phyloP scores from a whole-genome alignment of 495 filamentous ascomycete genomes.

The Tuber calosporum region DNA sequence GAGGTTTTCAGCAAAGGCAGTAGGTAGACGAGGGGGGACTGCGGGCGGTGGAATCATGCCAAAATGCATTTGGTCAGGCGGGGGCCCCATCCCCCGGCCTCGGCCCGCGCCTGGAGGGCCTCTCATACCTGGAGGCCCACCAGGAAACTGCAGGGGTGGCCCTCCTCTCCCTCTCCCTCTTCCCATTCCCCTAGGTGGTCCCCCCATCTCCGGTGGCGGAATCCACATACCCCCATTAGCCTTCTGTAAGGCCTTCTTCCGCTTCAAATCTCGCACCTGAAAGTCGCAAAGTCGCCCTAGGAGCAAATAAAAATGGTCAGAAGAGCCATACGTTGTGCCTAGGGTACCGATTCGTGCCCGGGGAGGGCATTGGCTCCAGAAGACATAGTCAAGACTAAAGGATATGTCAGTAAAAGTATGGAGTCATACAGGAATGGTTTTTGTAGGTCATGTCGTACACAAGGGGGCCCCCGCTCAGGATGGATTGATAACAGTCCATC shows the following conservation, averaged over 20 bases:
- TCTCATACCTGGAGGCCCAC: constrained; percentile 17
- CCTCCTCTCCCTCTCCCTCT: constrained; percentile 27
- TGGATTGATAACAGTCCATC: constrained; percentile 84
- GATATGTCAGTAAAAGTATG: constrained; percentile 18
- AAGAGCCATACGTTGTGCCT: constrained; percentile 76
- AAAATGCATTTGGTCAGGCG: constrained; percentile 37
- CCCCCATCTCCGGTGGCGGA: constrained; percentile 50
- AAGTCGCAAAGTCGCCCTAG: constrained; percentile 78
- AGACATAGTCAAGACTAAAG: constrained; percentile 64
- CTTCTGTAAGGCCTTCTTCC: constrained; percentile 52
- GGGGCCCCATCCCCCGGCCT: constrained; percentile 3
- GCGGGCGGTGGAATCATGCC: constrained; percentile 58
- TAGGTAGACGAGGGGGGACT: constrained; percentile 50
- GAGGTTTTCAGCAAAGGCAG: constrained; percentile 49
- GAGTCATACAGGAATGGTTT: constrained; percentile 6
- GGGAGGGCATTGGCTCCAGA: constrained; percentile 78
- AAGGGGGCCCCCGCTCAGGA: constrained; percentile 74
- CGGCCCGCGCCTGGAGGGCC: constrained; percentile 29
- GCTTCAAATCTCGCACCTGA: constrained; percentile 63
- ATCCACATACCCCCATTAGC: constrained; percentile 53
- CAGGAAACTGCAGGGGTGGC: constrained; percentile 15
- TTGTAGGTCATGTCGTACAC: constrained; percentile 56
- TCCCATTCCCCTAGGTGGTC: constrained; percentile 37
- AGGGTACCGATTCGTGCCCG: constrained; percentile 68
- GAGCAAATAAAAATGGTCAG: constrained; percentile 76